Base-by-base conservation (phyloP, 805 yeast species). In the Scheffersomyces spartinae region DNA sequence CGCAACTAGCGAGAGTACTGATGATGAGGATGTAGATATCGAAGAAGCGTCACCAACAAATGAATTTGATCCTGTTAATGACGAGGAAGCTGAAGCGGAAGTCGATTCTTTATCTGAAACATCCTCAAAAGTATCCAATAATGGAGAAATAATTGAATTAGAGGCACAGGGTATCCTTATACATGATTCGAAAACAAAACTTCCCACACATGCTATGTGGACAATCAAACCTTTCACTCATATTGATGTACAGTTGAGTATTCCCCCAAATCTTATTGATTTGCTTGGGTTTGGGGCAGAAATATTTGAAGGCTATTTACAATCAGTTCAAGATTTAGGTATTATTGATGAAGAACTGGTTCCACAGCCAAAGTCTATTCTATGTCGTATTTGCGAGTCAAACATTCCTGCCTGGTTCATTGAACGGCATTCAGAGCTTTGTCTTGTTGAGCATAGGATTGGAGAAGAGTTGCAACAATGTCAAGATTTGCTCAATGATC, bases 381-480 rank as follows among this genome's bases (percentile, higher is more conserved):
- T 91, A 17, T 91, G 99, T 49, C 67, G 95, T 24, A 85, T 91
- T 15, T 91, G 99, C 52, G 99, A 91, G 43, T 73, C 74, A 16
- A 68, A 68, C 24, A 74, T 85, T n/a, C 95, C 94, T 4, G 80
- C 85, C 4, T 91, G 98, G 98, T 91, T 94, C 79, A 61, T 91
- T 20, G 98, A 88, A 40, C 68, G 76, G 25, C 99, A 91, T 51
- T 77, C 88, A 1, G 91, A 85, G 42, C 55, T 81, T 24, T 91
- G 99, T 41, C 61, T 81, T 15, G 68, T 82, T 18, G 96, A 86
- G 47, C 94, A 85, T 51, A 68, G 74, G 40, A 70, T 80, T 7
- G 85, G 76, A 42, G 85, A 84, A 37, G 74, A 75, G 17, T 71
- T 88, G 7, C 82, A 79, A 42, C 38, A 63, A 18, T 58, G 74